Evolutionary conservation across 306 rosid genomes (phyloP).

Genomic region (Chamaecrista fasciculata): DNA sequence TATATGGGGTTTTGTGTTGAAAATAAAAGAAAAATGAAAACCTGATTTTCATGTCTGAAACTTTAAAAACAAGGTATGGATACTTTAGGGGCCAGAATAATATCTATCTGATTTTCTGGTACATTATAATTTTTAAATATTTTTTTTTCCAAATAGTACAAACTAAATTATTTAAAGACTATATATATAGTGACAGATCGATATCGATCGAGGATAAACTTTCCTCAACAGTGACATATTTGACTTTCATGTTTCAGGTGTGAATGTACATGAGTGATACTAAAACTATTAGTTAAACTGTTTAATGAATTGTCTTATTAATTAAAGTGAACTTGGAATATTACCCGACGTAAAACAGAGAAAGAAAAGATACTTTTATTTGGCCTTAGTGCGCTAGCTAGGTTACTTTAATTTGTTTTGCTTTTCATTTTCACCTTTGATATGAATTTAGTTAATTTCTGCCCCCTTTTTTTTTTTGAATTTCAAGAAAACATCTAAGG

Average conservation of each 20-base stretch:
- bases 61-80: not conserved
- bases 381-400: constrained; percentile 11
- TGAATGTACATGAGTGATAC: too few relatives aligned
- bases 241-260: too few relatives aligned
- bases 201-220: too few relatives aligned
- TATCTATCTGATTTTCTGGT: not conserved
- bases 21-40: not conserved
- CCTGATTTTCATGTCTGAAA: not conserved
- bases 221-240: too few relatives aligned
- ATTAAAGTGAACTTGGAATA: not conserved
- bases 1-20: not conserved
- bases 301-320: not conserved
- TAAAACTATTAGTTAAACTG: not conserved
- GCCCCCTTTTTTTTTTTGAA: not conserved
- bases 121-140: too few relatives aligned
- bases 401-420: not conserved
- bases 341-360: not conserved
- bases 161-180: too few relatives aligned
- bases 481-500: not conserved
- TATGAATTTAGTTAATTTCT: too few relatives aligned
- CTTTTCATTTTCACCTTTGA: not conserved
- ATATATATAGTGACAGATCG: too few relatives aligned
- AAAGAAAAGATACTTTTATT: constrained; percentile 11
- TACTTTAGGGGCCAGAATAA: not conserved
- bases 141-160: too few relatives aligned